These are phyloP conservation scores for Nemophila menziesii DNA, from an alignment of 257 asterid species.

Conservation along the genomic window DNA sequence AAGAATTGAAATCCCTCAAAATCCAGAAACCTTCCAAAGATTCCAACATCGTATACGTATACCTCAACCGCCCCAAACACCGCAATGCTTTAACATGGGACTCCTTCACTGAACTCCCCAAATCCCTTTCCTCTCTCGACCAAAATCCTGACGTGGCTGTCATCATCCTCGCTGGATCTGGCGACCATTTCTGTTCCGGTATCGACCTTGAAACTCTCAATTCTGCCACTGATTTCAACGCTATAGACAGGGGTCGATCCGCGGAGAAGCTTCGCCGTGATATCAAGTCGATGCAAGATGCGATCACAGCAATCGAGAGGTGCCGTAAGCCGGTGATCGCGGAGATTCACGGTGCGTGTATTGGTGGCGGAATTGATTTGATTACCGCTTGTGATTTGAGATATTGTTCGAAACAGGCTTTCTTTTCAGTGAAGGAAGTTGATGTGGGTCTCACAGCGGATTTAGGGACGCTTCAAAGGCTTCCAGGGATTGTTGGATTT, in stretches of 20 bases:
- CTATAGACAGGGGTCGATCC: constrained; percentile 37
- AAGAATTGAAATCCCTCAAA: constrained; percentile 33
- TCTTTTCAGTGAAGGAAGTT: constrained; percentile 74
- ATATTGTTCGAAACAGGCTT: constrained; percentile 41
- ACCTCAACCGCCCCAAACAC: constrained; percentile 42
- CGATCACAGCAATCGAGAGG: constrained; percentile 63
- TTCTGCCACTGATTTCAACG: constrained; percentile 6
- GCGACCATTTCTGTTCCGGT: constrained; percentile 77
- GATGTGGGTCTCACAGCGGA: constrained; percentile 77
- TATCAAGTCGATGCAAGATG: constrained; percentile 50
- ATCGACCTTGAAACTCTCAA: constrained; percentile 43
- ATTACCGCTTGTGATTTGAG: constrained; percentile 79
- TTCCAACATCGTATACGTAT: constrained; percentile 39
- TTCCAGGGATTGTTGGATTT: constrained; percentile 68
- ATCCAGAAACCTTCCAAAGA: constrained; percentile 29
- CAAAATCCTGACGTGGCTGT: constrained; percentile 47
- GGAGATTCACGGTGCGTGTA: constrained; percentile 70
- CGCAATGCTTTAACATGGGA: constrained; percentile 62
- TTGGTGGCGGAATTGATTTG: constrained; percentile 76
- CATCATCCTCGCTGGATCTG: constrained; percentile 54
- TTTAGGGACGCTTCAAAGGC: constrained; percentile 88
- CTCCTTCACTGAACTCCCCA: constrained; percentile 75
- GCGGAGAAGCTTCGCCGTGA: constrained; percentile 51
- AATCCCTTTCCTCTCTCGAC: constrained; percentile 58
- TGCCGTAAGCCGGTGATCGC: constrained; percentile 88